Conservation (phyloP, 2,329 filamentous ascomycete genomes). For the Bipolaris sorokiniana region DNA sequence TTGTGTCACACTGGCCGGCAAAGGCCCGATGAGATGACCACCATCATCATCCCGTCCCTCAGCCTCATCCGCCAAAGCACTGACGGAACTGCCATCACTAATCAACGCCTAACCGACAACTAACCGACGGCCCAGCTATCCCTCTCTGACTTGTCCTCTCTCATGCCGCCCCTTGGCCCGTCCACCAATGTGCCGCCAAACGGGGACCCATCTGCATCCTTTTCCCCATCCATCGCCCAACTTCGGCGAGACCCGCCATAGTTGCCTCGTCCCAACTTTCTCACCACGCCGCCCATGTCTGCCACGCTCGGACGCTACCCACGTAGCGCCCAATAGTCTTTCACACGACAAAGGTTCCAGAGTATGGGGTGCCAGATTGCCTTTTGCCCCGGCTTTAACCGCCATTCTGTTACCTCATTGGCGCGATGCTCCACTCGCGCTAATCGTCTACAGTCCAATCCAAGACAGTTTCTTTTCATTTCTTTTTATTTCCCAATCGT, state of each 20-base stretch:
- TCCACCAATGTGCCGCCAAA: slow-evolving; percentile 5
- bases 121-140: neutral
- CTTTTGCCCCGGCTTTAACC: neutral
- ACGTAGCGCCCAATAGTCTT: slow-evolving; percentile 12
- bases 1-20: slow-evolving; percentile 13
- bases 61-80: neutral
- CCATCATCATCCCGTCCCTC: slow-evolving; percentile 1
- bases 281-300: neutral
- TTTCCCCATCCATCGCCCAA: slow-evolving; percentile 6
- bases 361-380: slow-evolving; percentile 8
- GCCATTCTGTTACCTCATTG: slow-evolving; percentile 1
- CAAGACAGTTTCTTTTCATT: neutral
- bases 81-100: slow-evolving; percentile 1
- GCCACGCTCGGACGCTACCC: slow-evolving; percentile 9
- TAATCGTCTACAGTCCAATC: slow-evolving; percentile 1
- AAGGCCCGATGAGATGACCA: slow-evolving; percentile 16
- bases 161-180: slow-evolving; percentile 1
- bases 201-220: neutral
- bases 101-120: neutral
- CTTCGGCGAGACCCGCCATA: slow-evolving; percentile 16
- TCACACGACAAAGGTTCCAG: slow-evolving; percentile 16
- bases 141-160: slow-evolving; percentile 2
- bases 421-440: neutral
- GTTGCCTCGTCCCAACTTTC: slow-evolving; percentile 8
- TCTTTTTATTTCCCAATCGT: neutral